Evolutionary conservation across 371 early-diverging fungal genomes (phyloP).

Genomic region (Thermomucor indicae-seudaticae): DNA sequence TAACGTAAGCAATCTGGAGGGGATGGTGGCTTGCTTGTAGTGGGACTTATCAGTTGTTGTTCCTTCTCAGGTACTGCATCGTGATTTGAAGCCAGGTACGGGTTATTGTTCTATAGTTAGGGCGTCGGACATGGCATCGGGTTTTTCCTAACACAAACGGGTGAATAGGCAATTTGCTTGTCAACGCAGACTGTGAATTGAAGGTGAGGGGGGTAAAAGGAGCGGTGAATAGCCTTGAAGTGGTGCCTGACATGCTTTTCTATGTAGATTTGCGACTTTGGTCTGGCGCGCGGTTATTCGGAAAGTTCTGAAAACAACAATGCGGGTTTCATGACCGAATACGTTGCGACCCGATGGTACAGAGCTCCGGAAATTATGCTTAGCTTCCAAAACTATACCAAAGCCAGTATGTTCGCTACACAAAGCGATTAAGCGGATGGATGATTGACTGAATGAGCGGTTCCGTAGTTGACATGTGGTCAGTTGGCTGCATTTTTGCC

Average conservation of each 20-base stretch:
- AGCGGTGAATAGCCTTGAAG: no score
- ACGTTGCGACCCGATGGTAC: constrained; percentile 99
- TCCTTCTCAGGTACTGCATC: constrained; percentile 65
- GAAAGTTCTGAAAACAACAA: constrained; percentile 74
- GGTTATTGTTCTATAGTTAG: background rate
- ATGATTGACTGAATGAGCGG: background rate
- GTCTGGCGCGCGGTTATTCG: constrained; percentile 90
- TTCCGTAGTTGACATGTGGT: constrained; percentile 91
- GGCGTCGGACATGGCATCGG: background rate
- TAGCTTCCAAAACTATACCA: constrained; percentile 89
- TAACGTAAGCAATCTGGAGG: constrained; percentile 63
- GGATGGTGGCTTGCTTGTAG: background rate
- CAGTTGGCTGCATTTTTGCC: constrained; percentile 97
- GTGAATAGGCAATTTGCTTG: constrained; percentile 76
- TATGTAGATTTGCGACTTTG: constrained; percentile 87
- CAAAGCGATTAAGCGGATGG: background rate
- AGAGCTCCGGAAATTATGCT: constrained; percentile 98
- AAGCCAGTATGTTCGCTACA: constrained; percentile 73
- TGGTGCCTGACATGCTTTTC: background rate
- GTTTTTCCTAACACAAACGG: constrained; percentile 1
- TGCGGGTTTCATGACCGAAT: constrained; percentile 93
- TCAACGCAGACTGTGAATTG: constrained; percentile 97
- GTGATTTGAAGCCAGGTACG: constrained; percentile 95
- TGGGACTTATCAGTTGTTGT: background rate
- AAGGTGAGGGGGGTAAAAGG: no score